Evolutionary conservation across 116 monocot genomes (phyloP), one percentile per base, ranked within the genome.

Genomic region (Phalaenopsis hybrid): DNA sequence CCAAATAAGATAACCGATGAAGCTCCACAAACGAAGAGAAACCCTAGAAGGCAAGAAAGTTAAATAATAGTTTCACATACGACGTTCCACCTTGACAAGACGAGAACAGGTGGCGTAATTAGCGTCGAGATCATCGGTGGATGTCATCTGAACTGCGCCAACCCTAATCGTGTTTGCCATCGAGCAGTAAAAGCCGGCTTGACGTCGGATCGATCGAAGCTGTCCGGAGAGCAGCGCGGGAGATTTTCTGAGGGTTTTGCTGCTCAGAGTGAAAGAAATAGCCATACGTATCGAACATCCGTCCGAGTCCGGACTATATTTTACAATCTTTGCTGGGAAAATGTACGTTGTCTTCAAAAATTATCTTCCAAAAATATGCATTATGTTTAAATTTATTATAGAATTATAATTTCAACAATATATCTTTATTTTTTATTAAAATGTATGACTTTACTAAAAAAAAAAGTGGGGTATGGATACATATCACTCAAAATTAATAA

Each of bases 131-230:
- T 97, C 89, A 85, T 88, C 88, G 78, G 81, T 91, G 76, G 97
- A 97, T 59, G 91, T 92, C 94, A 97, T 92, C 82, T 97, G 97
- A 46, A 81, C 97, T 13, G 87, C 96, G 77, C 92, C 93, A 28
- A 93, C 93, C 34, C 79, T 82, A 74, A 82, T 21, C 55, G 76
- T 55, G 8, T 70, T 80, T 15, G 82, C 63, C 69, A 76, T 77
- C 25, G 78, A 83, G 34, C 28, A 77, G 80, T 11, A 25, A 33
- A 46, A 76, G 7, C 31, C 43, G 85, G 82, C 33, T 5, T 23
- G 44, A 10, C 33, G 25, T 37, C 45, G 11, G 52, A 31, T 21
- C 20, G 41, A 51, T 45, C 57, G 83, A 59, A 13, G 23, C 45
- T 15, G 78, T 28, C n/a, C 7, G 52, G 15, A 44, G 15, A 10